Conservation (phyloP, 1,139 yeast species). For the Yamadazyma sp. region DNA sequence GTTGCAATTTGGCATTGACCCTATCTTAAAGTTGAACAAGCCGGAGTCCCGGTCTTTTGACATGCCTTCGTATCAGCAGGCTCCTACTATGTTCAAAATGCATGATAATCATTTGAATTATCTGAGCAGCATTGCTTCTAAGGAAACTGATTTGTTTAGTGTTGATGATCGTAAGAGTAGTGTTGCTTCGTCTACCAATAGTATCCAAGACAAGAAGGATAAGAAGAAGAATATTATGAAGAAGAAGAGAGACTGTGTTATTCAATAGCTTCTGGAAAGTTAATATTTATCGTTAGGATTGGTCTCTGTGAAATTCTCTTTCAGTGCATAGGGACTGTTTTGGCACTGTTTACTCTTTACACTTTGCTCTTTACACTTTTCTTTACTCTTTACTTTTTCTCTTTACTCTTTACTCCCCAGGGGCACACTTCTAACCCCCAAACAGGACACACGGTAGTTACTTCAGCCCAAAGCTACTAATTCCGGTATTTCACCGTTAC, state of each 20-base stretch:
- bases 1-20: conserved; percentile 66
- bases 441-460: too few relatives aligned
- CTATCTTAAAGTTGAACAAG: conserved; percentile 33
- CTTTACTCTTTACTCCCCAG: too few relatives aligned
- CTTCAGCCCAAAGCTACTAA: too few relatives aligned
- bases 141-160: conserved; percentile 13
- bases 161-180: conserved; percentile 14
- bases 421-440: too few relatives aligned
- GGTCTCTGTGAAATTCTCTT: too few relatives aligned
- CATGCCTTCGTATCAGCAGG: not conserved
- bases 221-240: conserved; percentile 22
- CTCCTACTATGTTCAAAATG: conserved; percentile 9
- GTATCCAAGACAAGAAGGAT: conserved; percentile 10
- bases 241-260: conserved; percentile 38
- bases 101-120: conserved; percentile 10
- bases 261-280: conserved; percentile 8
- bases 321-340: too few relatives aligned
- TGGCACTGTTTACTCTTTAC: too few relatives aligned
- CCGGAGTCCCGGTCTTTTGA: conserved; percentile 3
- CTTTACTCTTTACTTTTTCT: too few relatives aligned
- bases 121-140: not conserved
- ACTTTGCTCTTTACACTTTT: too few relatives aligned
- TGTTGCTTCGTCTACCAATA: conserved; percentile 7
- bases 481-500: too few relatives aligned
- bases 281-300: not conserved